phyloP scores from a whole-genome alignment of 169 alveolate species.

The Eimeria falciformis region DNA sequence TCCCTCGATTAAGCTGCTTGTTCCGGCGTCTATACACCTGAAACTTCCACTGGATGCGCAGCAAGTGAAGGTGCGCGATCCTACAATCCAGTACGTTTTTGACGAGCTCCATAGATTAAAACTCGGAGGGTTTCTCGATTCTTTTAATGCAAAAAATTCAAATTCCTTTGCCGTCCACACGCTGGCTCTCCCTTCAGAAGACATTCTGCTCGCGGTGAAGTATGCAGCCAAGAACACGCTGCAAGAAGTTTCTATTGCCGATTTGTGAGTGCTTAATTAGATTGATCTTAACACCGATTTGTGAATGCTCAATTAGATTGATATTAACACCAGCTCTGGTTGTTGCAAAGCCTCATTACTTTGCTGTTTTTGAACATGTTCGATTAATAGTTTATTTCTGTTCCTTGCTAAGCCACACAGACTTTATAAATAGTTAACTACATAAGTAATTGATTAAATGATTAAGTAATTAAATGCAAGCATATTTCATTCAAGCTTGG shows the following conservation, averaged over 20 bases:
- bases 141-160: background rate
- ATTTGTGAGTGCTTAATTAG: conserved; percentile 1
- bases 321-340: too few species aligned
- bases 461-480: too few species aligned
- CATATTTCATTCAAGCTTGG: too few species aligned
- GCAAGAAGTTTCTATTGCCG: background rate
- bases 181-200: conserved; percentile 64
- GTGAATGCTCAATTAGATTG: too few species aligned
- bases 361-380: too few species aligned
- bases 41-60: conserved; percentile 21
- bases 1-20: conserved; percentile 55
- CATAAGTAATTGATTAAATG: too few species aligned
- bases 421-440: too few species aligned
- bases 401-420: too few species aligned
- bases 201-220: conserved; percentile 33
- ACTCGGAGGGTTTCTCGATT: conserved; percentile 31
- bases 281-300: too few species aligned
- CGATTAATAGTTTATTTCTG: too few species aligned
- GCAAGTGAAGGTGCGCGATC: background rate
- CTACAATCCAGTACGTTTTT: background rate
- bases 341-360: too few species aligned
- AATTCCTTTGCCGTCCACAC: background rate
- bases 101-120: background rate
- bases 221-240: conserved; percentile 49
- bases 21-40: conserved; percentile 47